phyloP scores from a whole-genome alignment of 192 early-diverging fungal species.

The Chytriomyces hyalinus region DNA sequence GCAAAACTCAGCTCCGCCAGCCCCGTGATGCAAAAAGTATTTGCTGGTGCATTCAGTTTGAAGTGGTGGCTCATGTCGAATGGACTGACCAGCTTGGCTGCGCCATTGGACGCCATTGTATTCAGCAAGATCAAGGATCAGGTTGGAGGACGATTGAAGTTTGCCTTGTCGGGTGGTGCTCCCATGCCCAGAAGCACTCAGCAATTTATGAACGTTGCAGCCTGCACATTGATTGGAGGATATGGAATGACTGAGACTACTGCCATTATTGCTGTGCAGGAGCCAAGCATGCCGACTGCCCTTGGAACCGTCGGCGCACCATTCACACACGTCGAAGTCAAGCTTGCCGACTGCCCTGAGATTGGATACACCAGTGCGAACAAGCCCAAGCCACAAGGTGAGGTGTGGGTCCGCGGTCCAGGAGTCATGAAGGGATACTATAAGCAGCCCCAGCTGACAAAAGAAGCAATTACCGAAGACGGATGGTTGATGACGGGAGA shows the following conservation, averaged over 20 bases:
- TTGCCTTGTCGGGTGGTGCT: constrained; percentile 88
- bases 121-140: constrained; percentile 83
- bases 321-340: constrained; percentile 76
- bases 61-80: background rate
- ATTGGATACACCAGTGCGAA: constrained; percentile 40
- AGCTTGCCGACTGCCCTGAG: constrained; percentile 69
- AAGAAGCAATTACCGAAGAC: constrained; percentile 71
- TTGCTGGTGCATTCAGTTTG: constrained; percentile 70
- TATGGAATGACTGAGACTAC: constrained; percentile 73
- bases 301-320: constrained; percentile 76
- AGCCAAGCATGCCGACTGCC: background rate
- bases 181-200: constrained; percentile 85
- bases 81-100: constrained; percentile 66
- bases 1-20: constrained; percentile 62
- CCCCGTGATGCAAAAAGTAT: constrained; percentile 71
- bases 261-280: constrained; percentile 48
- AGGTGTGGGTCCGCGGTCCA: constrained; percentile 84
- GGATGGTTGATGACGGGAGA: constrained; percentile 91
- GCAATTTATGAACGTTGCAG: constrained; percentile 78
- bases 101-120: constrained; percentile 71
- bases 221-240: constrained; percentile 79
- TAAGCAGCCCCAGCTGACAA: constrained; percentile 70
- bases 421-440: constrained; percentile 82
- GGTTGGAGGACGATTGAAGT: constrained; percentile 83
- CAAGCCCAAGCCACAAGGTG: constrained; percentile 64